Base-by-base conservation (phyloP, 2,329 filamentous ascomycete species). In the Thielaviopsis euricoi region DNA sequence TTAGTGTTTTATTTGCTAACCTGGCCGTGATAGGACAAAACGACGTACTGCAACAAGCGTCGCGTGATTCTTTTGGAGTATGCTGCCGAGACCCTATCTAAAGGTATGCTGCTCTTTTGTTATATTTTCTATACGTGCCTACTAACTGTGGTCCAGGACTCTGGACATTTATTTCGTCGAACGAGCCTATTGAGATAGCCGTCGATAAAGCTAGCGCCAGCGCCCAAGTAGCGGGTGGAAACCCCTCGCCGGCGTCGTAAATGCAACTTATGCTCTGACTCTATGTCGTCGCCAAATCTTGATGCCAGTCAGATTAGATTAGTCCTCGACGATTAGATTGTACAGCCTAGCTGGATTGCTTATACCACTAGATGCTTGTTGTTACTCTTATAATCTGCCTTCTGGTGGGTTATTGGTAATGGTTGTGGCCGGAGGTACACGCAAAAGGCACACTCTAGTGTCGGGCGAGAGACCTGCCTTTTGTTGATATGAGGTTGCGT, bases 31-130 rank as follows among this genome's bases (percentile, higher is more conserved):
- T 51, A 62, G 61, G 91, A 98, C 71, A 97, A 96, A 78, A 98
- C 91, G 3, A 82, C 89, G 0, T 98, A 98, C 70, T 98, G 94
- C 74, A 95, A 87, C 70, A 91, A 93, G 71, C 80, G 93, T 57
- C 80, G 93, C 51, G 78, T 96, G 23, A 96, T 97, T 62, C 70
- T 98, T 10, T 76, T 98, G 21, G 88, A 89, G 58, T 89, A 96
- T 65, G 97, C 93, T 1, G 93, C 93, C 0, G 86, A 95, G 63
- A 95, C 95, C 65, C 74, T 98, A 56, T 89, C 87, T 64, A 83
- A 87, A 67, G 86, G 91, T 93, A 77, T 43, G 62, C 59, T 19
- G 40, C 22, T 23, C 6, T 6, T 53, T 21, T 43, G n/a, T 21
- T 46, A 7, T 37, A 23, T 33, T 26, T 3, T 21, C 33, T 17